Evolutionary conservation across 805 yeast genomes (phyloP).

Genomic region (Groenewaldozyma tartarivorans): DNA sequence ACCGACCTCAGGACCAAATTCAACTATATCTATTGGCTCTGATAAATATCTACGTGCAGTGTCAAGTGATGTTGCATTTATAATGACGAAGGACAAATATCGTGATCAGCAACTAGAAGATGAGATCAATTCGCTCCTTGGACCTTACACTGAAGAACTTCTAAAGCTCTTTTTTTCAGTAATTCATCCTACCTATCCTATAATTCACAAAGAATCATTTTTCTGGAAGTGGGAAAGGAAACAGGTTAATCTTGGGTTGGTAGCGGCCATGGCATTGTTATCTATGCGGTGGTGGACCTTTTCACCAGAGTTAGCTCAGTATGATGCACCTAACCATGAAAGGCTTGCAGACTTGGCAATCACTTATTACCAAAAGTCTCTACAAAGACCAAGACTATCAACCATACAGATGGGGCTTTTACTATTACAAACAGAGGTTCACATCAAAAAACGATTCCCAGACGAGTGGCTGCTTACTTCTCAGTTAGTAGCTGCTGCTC

Average conservation of each 20-base stretch:
- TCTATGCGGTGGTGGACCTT: constrained; percentile 22
- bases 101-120: constrained; percentile 14
- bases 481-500: constrained; percentile 19
- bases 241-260: constrained; percentile 17
- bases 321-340: constrained; percentile 12
- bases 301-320: constrained; percentile 16
- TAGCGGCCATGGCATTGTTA: constrained; percentile 19
- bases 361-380: constrained; percentile 14
- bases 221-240: constrained; percentile 12
- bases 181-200: constrained; percentile 22
- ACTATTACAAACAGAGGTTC: constrained; percentile 20
- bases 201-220: constrained; percentile 16
- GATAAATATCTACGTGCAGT: constrained; percentile 18
- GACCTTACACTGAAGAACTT: constrained; percentile 16
- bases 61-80: constrained; percentile 16
- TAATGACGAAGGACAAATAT: constrained; percentile 17
- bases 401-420: constrained; percentile 30
- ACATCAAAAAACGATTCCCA: background rate
- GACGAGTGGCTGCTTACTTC: constrained; percentile 14
- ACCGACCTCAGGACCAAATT: background rate
- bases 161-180: constrained; percentile 17
- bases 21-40: constrained; percentile 1
- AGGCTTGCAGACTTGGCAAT: constrained; percentile 14
- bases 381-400: constrained; percentile 27
- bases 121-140: constrained; percentile 14